phyloP scores from a whole-genome alignment of 805 yeast species.

The Lipomyces yamadae region DNA sequence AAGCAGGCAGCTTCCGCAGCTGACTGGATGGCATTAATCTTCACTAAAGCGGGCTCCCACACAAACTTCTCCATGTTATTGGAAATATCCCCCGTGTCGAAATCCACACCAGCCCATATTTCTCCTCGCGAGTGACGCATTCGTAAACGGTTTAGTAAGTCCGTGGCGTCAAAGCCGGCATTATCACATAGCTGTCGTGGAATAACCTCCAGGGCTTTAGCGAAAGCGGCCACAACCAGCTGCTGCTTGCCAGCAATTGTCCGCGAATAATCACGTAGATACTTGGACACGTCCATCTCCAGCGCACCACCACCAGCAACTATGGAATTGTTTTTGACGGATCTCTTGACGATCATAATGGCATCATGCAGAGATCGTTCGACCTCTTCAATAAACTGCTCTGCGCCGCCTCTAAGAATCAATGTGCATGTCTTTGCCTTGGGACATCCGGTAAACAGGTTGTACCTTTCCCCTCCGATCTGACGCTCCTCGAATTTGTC shows the following conservation, averaged over 20 bases:
- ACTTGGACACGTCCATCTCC: conserved; percentile 93
- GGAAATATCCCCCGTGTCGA: conserved; percentile 76
- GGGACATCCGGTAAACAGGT: conserved; percentile 90
- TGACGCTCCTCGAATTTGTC: conserved; percentile 87
- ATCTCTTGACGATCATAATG: conserved; percentile 96
- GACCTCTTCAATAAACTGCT: conserved; percentile 96
- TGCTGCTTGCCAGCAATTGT: conserved; percentile 96
- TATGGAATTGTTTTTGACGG: conserved; percentile 79
- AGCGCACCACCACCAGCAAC: conserved; percentile 99
- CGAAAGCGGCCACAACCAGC: conserved; percentile 86
- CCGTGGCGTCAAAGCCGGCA: conserved; percentile 99
- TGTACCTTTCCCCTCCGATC: conserved; percentile 94
- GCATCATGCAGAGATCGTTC: conserved; percentile 98
- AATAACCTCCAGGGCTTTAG: conserved; percentile 91
- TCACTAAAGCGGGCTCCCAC: conserved; percentile 98
- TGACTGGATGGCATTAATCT: conserved; percentile 88
- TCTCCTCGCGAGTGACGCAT: conserved; percentile 95
- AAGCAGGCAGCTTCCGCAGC: conserved; percentile 97
- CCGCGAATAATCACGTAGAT: conserved; percentile 83
- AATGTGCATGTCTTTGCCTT: conserved; percentile 91
- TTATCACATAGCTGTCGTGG: conserved; percentile 98
- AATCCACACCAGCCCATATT: conserved; percentile 89
- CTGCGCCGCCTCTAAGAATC: conserved; percentile 95
- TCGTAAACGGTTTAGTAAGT: conserved; percentile 84
- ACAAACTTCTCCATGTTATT: conserved; percentile 85